These are phyloP conservation scores for Taphrina wiesneri DNA, from an alignment of 1,139 yeast genomes.

Conservation along the genomic window DNA sequence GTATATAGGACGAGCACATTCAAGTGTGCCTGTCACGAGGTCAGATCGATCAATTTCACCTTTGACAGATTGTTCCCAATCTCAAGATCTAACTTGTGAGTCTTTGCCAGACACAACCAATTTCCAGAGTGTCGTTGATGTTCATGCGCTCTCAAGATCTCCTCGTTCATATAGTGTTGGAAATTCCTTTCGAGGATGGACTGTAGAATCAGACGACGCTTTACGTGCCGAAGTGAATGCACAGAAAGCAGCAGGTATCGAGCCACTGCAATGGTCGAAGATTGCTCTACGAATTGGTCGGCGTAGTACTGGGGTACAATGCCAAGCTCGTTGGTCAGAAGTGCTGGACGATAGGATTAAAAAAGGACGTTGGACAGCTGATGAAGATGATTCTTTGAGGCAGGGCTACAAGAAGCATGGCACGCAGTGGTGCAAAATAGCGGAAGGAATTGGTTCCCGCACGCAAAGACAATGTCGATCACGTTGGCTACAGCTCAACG, in stretches of 20 bases:
- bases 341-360: constrained; percentile 80
- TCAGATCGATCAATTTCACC: no score
- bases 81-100: no score
- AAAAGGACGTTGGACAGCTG: constrained; percentile 77
- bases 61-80: no score
- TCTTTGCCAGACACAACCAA: no score
- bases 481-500: constrained; percentile 15
- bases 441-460: background rate
- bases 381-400: constrained; percentile 71
- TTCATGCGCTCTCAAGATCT: no score
- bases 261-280: constrained; percentile 1
- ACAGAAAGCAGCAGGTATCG: background rate
- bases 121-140: no score
- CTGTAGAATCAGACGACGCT: background rate
- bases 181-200: background rate
- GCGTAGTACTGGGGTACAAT: constrained; percentile 91
- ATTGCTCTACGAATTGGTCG: background rate
- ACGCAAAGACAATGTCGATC: constrained; percentile 29
- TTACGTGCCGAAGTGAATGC: background rate
- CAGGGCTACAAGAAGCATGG: constrained; percentile 69
- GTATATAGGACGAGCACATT: no score
- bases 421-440: constrained; percentile 65
- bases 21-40: no score
- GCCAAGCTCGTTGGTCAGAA: constrained; percentile 86
- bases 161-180: background rate